Base-by-base conservation (phyloP, 371 early-diverging fungal genomes). In the Saksenaea vasiformis region DNA sequence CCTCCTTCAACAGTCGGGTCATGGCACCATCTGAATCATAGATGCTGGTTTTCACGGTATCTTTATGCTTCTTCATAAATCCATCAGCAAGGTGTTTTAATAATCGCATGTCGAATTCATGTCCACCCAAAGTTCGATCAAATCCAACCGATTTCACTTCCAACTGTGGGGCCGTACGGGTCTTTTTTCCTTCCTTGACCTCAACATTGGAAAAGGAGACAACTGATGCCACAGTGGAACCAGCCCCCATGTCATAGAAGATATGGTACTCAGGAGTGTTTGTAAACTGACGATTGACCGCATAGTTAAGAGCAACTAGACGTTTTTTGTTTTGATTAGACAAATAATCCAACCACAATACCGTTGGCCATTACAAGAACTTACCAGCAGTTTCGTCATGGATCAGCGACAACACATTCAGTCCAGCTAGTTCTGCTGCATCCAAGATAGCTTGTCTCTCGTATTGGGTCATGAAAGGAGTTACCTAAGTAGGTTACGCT, bases 191-290 rank as follows among this genome's bases (percentile, higher is more conserved):
- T 56, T 90, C 86, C 75, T 87, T 87, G 36, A 81, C 74, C 28
- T 79, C 79, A 13, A 78, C 69, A 15, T 84, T 82, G n/a, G 88
- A 82, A 76, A 97, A 95, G 13, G 84, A 81, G 2, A 92, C 93
- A 31, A 98, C 81, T 4, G 95, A 90, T 9, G 93, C 97, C 9
- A 86, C 90, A 1, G 98, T 96, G 64, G 91, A 93, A 9, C 95
- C 95, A 14, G 98, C 97, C 4, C 99, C 99, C 93, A 97, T 93
- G 79, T 98, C 98, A 72, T 91, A 96, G 72, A 98, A 94, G 58
- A 98, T 76, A 70, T 96, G 95, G 69, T 89, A 83, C 67, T 95
- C 91, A 5, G 91, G 86, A 35, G 84, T 84, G 44, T 77, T 71
- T 7, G 82, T 78, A 69, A 96, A 92, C 9, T 82, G 79, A 39